Percentiles rank a stretch among this genome's conserved stretches.
phyloP scores from a whole-genome alignment of 306 rosid genomes.

The Sicyos edulis region DNA sequence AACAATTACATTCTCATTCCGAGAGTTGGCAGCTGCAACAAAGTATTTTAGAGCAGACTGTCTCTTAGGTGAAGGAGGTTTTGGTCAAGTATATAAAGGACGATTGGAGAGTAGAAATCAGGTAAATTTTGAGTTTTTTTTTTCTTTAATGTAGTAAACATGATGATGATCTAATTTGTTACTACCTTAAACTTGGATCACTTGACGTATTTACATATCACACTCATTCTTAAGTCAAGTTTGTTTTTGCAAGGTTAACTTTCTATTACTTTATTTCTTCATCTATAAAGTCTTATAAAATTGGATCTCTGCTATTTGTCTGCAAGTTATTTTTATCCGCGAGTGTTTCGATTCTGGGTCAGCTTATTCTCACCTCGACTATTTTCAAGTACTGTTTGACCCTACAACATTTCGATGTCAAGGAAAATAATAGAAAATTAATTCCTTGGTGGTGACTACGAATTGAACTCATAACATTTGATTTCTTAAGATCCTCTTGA shows the following conservation, averaged over 20 bases:
- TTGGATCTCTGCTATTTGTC: not conserved
- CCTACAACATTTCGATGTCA: too few relatives aligned
- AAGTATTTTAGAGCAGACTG: conserved; percentile 48
- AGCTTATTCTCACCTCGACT: too few relatives aligned
- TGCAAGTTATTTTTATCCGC: not conserved
- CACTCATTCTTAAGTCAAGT: not conserved
- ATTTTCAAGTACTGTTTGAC: too few relatives aligned
- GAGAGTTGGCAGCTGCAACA: conserved; percentile 49
- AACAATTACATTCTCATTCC: conserved; percentile 49
- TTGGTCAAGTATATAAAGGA: conserved; percentile 54
- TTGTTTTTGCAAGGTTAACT: not conserved
- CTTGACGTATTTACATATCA: not conserved
- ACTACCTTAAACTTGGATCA: not conserved
- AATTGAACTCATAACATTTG: too few relatives aligned
- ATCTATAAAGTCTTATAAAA: not conserved
- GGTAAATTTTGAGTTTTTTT: too few relatives aligned
- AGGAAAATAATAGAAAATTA: too few relatives aligned
- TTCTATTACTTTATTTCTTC: not conserved
- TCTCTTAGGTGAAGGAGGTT: conserved; percentile 55
- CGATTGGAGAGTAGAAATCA: conserved; percentile 33
- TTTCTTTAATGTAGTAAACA: not conserved
- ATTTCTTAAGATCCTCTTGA: too few relatives aligned
- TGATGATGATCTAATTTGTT: conserved; percentile 6
- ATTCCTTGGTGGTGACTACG: too few relatives aligned
- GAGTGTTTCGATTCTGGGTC: too few relatives aligned